A percentile compares a stretch with the other conserved stretches of the same genome.
Conservation (phyloP, 2,329 filamentous ascomycete species). For the Botryotinia globosa region DNA sequence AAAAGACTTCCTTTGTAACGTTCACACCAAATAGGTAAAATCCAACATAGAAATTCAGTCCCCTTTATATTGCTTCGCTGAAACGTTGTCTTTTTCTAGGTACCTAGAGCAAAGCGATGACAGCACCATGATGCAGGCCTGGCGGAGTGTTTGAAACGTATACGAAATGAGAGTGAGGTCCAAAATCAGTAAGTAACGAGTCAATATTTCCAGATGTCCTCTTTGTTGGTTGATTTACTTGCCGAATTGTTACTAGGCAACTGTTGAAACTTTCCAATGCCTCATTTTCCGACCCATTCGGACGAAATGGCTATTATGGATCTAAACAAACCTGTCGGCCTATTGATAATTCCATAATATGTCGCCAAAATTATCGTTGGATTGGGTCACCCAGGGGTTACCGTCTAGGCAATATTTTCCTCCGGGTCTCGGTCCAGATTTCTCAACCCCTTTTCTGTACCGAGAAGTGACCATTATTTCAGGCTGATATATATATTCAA, state of each 20-base stretch:
- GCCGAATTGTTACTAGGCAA: background rate
- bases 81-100: background rate
- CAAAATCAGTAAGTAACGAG: background rate
- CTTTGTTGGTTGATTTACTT: background rate
- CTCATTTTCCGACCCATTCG: background rate
- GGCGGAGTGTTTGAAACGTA: background rate
- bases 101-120: background rate
- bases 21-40: background rate
- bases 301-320: background rate
- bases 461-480: background rate
- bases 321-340: background rate
- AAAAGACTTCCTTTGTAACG: background rate
- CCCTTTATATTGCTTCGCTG: background rate
- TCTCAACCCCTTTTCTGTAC: background rate
- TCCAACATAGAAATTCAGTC: background rate
- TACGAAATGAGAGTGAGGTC: background rate
- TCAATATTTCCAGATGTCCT: background rate
- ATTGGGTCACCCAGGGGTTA: background rate
- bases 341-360: background rate
- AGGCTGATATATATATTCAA: background rate
- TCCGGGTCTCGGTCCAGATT: background rate
- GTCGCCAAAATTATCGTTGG: background rate
- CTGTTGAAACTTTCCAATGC: background rate
- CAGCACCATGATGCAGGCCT: background rate
- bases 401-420: background rate